Evolutionary conservation across 768 basidiomycete genomes (phyloP), one percentile per base, ranked within the genome.

Genomic region (Leccinum variicolor): DNA sequence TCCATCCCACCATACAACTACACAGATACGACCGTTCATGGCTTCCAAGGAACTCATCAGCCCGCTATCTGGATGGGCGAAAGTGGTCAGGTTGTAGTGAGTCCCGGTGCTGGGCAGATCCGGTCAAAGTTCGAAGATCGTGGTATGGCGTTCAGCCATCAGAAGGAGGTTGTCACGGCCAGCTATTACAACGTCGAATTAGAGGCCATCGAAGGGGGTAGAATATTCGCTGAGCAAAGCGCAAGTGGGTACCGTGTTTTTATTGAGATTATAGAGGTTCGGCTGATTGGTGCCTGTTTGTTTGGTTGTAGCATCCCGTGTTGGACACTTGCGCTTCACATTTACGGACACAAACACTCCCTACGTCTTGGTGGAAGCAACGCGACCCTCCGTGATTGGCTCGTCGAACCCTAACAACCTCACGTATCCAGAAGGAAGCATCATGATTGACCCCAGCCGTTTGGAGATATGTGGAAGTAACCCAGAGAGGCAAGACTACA

Each of bases 41-140:
- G 91, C 1, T 91, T 92, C 64, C 82, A 87, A 49, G 90, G 82
- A 5, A 92, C 90, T 4, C 84, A 90, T 54, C 91, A 91, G 62
- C 90, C 90, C 11, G 91, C 91, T 1, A 92, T 93, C 36, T 92
- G 90, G 90, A 92, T 93, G 90, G 90, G 87, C 3, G 89, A 89
- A 63, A 88, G 84, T 60, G 89, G 81, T 0, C 81, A 82, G 49
- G 81, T 85, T 3, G 76, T 81, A 5, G 75, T 90, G 25, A 77
- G 79, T 28, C 87, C 89, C 11, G 87, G 88, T 6, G 69, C 70
- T 8, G 80, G 81, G 17, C 56, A 66, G 4, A 74, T 90, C 1
- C 77, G 78, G 41, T 73, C 79, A 9, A 75, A 75, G 5, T 88
- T 90, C 58, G 83, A 84, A 45, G 71, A 81, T 47, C 77, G 88